These are phyloP conservation scores for Suaeda aralocaspica DNA, from an alignment of 148 eudicot genomes.

Conservation along the genomic window DNA sequence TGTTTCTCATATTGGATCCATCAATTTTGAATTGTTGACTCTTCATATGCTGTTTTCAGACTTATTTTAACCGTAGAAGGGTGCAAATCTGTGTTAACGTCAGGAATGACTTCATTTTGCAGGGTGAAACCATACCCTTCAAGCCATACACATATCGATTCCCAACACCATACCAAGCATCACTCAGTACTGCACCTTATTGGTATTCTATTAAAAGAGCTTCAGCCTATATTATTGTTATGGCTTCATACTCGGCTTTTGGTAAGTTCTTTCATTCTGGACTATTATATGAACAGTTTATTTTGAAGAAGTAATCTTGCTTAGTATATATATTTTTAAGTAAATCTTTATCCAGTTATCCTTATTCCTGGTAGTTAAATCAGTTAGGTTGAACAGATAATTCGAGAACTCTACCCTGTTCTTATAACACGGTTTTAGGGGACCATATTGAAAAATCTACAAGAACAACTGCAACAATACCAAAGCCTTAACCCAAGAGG, in stretches of 20 bases:
- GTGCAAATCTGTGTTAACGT: not conserved
- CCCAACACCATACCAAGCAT: constrained; percentile 51
- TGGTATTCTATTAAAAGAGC: constrained; percentile 94
- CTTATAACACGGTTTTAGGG: not conserved
- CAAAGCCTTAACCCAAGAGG: no score
- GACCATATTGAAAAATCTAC: not conserved
- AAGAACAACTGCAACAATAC: no score
- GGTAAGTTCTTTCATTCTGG: constrained; percentile 36
- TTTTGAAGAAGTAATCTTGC: not conserved
- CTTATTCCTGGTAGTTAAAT: not conserved
- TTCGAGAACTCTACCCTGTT: not conserved
- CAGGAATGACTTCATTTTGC: constrained; percentile 21
- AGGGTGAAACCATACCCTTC: constrained; percentile 81
- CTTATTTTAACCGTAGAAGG: not conserved
- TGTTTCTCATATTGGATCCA: not conserved
- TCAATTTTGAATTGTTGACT: not conserved
- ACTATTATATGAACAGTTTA: not conserved
- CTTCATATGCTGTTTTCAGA: not conserved
- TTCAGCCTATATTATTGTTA: constrained; percentile 71
- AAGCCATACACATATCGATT: constrained; percentile 69
- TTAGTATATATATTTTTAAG: not conserved
- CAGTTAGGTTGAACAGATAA: not conserved
- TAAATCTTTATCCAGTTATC: not conserved
- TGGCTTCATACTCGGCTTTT: constrained; percentile 84
- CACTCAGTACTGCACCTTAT: constrained; percentile 70